Evolutionary conservation across 2,329 filamentous ascomycete species (phyloP), one percentile per base, ranked within the genome.

Genomic region (Coleophoma crateriformis): DNA sequence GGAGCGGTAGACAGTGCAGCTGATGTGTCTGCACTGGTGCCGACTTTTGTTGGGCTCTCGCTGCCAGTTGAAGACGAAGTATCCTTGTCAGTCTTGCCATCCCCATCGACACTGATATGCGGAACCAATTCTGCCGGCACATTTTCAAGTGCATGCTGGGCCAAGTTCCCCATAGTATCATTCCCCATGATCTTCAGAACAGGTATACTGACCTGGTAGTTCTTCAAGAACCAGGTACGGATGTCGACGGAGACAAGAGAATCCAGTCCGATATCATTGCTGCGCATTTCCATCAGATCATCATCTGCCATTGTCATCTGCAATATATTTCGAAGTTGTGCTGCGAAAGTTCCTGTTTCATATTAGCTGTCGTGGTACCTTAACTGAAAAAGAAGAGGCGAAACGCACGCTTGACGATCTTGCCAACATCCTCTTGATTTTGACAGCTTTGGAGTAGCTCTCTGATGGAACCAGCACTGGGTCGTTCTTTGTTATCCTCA

Each of bases 161-260:
- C 46, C 15, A 15, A 48, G 40, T 17, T 62, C 59, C 14, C 33
- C 41, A 42, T 42, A 12, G 55, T 58, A 4, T 50, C 57, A 11
- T 67, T 69, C 12, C 68, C 62, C 4, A 76, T 55, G 17, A 78
- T 65, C 50, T 72, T 72, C 3, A 78, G 58, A 1, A 77, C 68
- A 0, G 74, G 70, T 1, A 78, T 65, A 44, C 77, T 69, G 0
- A 71, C 59, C 0, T 70, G 53, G 0, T 76, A 42, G 35, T 71
- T 61, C 49, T 73, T 73, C n/a, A 70, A 38, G 52, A 77, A 73
- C 76, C 75, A 79, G 0, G 66, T 55, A 1, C 74, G 51, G 17
- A 54, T 46, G 14, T 51, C 49, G 20, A 50, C 48, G 15, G 51
- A 46, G 19, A 51, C n/a, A n/a, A 54, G 46, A 17, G 51, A 54